phyloP scores from a whole-genome alignment of 2,329 filamentous ascomycete genomes.

The Fusarium devonianum region DNA sequence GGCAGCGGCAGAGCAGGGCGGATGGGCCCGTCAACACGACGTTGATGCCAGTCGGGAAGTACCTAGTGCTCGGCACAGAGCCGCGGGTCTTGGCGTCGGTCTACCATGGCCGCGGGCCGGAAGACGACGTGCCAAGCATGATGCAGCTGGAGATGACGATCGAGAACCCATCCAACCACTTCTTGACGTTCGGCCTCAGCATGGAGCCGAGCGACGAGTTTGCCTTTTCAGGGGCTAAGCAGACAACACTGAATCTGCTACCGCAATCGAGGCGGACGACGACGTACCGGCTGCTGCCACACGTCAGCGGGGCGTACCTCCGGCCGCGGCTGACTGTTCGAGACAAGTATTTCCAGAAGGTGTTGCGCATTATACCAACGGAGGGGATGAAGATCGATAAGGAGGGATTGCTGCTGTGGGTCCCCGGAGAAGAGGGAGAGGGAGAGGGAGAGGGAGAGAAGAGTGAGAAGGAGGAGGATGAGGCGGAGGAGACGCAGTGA shows the following conservation, averaged over 20 bases:
- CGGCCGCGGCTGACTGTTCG: slow-evolving; percentile 77
- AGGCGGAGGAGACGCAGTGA: slow-evolving; percentile 18
- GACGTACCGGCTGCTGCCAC: slow-evolving; percentile 77
- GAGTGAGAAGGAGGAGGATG: slow-evolving; percentile 36
- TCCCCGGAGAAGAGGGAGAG: slow-evolving; percentile 50
- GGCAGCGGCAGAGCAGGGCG: slow-evolving; percentile 65
- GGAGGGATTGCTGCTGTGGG: slow-evolving; percentile 70
- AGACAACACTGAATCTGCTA: slow-evolving; percentile 79
- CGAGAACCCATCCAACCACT: slow-evolving; percentile 94
- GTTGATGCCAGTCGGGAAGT: slow-evolving; percentile 77
- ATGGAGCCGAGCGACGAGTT: slow-evolving; percentile 96
- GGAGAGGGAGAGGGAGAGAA: slow-evolving; percentile 11
- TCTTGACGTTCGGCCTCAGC: slow-evolving; percentile 87
- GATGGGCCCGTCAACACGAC: slow-evolving; percentile 63
- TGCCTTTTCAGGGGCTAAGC: slow-evolving; percentile 89
- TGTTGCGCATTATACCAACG: slow-evolving; percentile 79
- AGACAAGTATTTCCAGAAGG: slow-evolving; percentile 94
- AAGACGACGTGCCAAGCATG: slow-evolving; percentile 45
- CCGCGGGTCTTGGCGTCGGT: slow-evolving; percentile 79
- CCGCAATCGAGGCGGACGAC: slow-evolving; percentile 79
- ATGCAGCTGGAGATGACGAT: slow-evolving; percentile 68
- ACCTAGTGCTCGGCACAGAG: slow-evolving; percentile 82
- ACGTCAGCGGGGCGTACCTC: slow-evolving; percentile 71
- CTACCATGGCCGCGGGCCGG: slow-evolving; percentile 49
- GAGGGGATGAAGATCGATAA: slow-evolving; percentile 73